A percentile compares a stretch with the other conserved stretches of the same genome.
Evolutionary conservation across 164 flowering plant genomes (phyloP).

Genomic region (Dillenia turbinata): DNA sequence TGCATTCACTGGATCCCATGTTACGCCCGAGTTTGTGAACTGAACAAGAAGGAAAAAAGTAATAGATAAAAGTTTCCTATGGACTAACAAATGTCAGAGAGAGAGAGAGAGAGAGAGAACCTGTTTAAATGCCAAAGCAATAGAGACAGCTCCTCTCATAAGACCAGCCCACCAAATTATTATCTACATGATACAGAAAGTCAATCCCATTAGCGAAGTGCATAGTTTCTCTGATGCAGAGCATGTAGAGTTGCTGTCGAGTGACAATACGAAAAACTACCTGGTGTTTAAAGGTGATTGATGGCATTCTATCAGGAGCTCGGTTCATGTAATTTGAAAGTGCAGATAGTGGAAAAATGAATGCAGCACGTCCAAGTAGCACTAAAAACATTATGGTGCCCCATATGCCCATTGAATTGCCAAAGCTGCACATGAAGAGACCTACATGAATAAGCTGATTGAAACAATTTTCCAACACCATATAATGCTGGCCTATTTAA

Average conservation of each 20-base stretch:
- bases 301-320: conserved; percentile 16
- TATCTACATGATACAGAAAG: conserved; percentile 26
- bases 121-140: conserved; percentile 89
- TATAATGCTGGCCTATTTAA: too few relatives aligned
- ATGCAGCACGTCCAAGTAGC: conserved; percentile 82
- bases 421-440: conserved; percentile 36
- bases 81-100: too few relatives aligned
- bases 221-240: not conserved
- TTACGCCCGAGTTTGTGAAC: conserved; percentile 77
- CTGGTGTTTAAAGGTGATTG: conserved; percentile 62
- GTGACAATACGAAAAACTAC: conserved; percentile 20
- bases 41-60: conserved; percentile 17
- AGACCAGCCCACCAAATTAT: conserved; percentile 97
- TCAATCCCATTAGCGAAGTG: not conserved
- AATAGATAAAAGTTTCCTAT: not conserved
- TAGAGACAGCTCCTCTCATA: conserved; percentile 96
- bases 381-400: conserved; percentile 39
- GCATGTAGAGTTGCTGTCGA: not conserved
- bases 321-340: conserved; percentile 57
- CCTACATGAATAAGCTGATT: not conserved
- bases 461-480: too few relatives aligned
- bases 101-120: conserved; percentile 17
- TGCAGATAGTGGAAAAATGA: conserved; percentile 76
- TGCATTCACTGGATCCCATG: conserved; percentile 56
- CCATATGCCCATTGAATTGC: conserved; percentile 36